These are phyloP conservation scores for Erythrophleum ivorense DNA, from an alignment of 331 rosid species.

Conservation along the genomic window DNA sequence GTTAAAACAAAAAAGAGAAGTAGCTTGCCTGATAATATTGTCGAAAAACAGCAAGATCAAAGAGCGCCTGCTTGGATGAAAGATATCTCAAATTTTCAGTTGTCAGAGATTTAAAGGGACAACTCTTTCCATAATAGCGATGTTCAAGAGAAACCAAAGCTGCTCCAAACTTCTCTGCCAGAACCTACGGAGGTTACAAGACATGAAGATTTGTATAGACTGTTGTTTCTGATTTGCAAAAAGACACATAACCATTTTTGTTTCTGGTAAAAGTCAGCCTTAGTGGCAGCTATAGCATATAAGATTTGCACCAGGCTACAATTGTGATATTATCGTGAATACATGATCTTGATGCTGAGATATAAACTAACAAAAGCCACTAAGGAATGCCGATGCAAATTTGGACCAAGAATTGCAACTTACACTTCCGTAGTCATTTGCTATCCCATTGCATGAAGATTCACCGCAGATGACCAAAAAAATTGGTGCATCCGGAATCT, in stretches of 20 bases:
- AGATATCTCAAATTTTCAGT: constrained; percentile 82
- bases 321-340: constrained; percentile 10
- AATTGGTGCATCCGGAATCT: constrained; percentile 75
- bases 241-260: constrained; percentile 34
- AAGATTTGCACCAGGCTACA: constrained; percentile 18
- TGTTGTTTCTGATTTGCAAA: constrained; percentile 40
- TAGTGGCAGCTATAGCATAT: constrained; percentile 7
- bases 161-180: constrained; percentile 96
- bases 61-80: constrained; percentile 95
- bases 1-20: neutral
- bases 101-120: constrained; percentile 65
- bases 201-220: neutral
- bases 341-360: constrained; percentile 27
- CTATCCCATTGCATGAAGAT: constrained; percentile 67
- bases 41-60: constrained; percentile 83
- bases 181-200: constrained; percentile 56
- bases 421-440: constrained; percentile 76
- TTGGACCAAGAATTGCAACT: constrained; percentile 35
- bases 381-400: constrained; percentile 22
- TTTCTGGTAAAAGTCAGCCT: neutral
- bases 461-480: constrained; percentile 88
- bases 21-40: constrained; percentile 75
- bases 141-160: constrained; percentile 97
- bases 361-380: constrained; percentile 25
- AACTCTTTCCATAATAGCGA: constrained; percentile 94